These are phyloP conservation scores for Neonectria coccinea DNA, from an alignment of 2,329 filamentous ascomycete species.

Conservation along the genomic window DNA sequence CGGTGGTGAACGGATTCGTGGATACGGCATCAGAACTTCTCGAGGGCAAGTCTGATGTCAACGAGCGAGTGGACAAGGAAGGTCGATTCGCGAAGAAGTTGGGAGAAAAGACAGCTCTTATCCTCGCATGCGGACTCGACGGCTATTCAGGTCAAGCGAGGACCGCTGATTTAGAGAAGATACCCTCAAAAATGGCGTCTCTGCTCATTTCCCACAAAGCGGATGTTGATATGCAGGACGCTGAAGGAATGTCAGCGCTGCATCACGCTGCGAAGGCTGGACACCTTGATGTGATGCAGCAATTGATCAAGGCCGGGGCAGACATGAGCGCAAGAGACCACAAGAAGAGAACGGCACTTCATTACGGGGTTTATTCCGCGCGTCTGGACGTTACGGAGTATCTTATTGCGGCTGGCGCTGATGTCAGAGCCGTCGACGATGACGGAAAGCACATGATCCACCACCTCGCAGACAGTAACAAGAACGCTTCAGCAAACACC, in stretches of 20 bases:
- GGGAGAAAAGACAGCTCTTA: background rate
- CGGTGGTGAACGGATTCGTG: slow-evolving; percentile 1
- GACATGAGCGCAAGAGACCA: slow-evolving; percentile 7
- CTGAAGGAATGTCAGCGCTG: background rate
- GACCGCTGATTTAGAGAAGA: background rate
- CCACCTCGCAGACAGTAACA: background rate
- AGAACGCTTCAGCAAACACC: background rate
- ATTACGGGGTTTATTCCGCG: background rate
- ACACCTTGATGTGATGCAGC: slow-evolving; percentile 1
- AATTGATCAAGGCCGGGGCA: slow-evolving; percentile 7
- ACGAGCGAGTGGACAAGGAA: background rate
- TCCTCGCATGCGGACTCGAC: background rate
- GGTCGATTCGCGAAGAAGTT: background rate
- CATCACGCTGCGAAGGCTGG: background rate
- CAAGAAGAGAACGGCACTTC: background rate
- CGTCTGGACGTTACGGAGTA: background rate
- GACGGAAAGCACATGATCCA: slow-evolving; percentile 5
- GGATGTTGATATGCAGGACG: background rate
- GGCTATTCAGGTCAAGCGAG: background rate
- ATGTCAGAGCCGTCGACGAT: background rate
- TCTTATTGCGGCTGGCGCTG: slow-evolving; percentile 1
- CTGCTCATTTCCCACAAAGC: slow-evolving; percentile 2
- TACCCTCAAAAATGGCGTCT: background rate
- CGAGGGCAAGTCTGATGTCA: background rate
- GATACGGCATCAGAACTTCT: background rate